phyloP scores from a whole-genome alignment of 352 stramenopile species.

The Pythium phragmiticola region DNA sequence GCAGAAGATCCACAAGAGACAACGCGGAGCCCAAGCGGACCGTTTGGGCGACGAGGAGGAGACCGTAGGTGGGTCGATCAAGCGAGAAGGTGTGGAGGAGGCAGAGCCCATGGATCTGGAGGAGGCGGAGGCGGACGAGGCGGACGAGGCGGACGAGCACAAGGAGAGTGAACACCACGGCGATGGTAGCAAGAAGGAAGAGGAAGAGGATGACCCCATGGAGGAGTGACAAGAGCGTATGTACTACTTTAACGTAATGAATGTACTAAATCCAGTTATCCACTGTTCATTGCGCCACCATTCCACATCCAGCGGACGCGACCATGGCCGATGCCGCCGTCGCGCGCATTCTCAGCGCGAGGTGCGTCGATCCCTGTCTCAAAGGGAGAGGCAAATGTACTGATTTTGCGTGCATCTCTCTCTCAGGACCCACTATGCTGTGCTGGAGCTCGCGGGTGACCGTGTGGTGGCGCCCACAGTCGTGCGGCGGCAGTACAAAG shows the following conservation, averaged over 20 bases:
- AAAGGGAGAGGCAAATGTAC: not conserved
- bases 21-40: constrained; percentile 14
- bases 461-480: constrained; percentile 3
- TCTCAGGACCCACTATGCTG: constrained; percentile 30
- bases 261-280: not conserved
- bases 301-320: not conserved
- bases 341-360: constrained; percentile 22
- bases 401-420: not conserved
- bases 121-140: constrained; percentile 19
- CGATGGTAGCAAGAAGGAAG: not conserved
- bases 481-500: constrained; percentile 36
- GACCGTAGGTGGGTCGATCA: not conserved
- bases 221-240: not conserved
- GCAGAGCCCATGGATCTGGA: constrained; percentile 10
- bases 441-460: constrained; percentile 23
- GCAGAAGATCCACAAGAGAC: constrained; percentile 36
- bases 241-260: constrained; percentile 13
- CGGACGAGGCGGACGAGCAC: constrained; percentile 2
- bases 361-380: not conserved
- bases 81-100: not conserved
- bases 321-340: not conserved
- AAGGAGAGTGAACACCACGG: constrained; percentile 3
- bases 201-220: not conserved
- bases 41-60: not conserved
- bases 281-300: not conserved